Conservation (phyloP, 2,329 filamentous ascomycete genomes). For the Fusarium albidum region DNA sequence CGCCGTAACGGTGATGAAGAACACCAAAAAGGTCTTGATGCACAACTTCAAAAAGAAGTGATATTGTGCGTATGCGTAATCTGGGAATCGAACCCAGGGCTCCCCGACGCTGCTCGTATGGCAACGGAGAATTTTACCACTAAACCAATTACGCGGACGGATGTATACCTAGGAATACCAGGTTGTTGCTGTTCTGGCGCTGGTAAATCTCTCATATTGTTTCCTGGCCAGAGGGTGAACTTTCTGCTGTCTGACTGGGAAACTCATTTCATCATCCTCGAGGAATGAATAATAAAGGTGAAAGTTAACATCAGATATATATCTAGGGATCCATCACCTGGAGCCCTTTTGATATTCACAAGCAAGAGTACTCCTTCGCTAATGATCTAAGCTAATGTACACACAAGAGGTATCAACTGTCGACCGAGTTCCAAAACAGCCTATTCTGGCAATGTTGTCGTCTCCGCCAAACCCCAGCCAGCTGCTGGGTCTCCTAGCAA, state of each 20-base stretch:
- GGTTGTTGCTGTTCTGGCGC: too few relatives aligned
- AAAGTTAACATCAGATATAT: neutral
- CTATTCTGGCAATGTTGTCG: slow-evolving; percentile 22
- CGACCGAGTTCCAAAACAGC: slow-evolving; percentile 33
- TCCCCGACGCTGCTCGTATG: slow-evolving; percentile 29
- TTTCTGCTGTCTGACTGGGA: too few relatives aligned
- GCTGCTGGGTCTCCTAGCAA: slow-evolving; percentile 14
- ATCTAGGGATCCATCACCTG: slow-evolving; percentile 8
- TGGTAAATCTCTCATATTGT: neutral
- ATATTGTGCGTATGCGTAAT: slow-evolving; percentile 22
- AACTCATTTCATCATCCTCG: too few relatives aligned
- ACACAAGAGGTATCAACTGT: slow-evolving; percentile 29
- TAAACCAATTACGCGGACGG: slow-evolving; percentile 32
- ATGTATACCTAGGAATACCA: too few relatives aligned
- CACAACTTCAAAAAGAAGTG: neutral
- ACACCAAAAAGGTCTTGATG: too few relatives aligned
- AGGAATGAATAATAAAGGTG: neutral
- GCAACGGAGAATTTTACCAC: slow-evolving; percentile 39
- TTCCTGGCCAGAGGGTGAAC: too few relatives aligned
- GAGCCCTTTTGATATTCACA: slow-evolving; percentile 28
- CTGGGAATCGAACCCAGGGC: slow-evolving; percentile 38
- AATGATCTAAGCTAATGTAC: slow-evolving; percentile 41
- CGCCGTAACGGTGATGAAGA: neutral
- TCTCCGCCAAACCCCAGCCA: slow-evolving; percentile 19
- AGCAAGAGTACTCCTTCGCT: slow-evolving; percentile 41